These are phyloP conservation scores for Colletotrichum siamense DNA, from an alignment of 2,329 filamentous ascomycete species.

Conservation along the genomic window DNA sequence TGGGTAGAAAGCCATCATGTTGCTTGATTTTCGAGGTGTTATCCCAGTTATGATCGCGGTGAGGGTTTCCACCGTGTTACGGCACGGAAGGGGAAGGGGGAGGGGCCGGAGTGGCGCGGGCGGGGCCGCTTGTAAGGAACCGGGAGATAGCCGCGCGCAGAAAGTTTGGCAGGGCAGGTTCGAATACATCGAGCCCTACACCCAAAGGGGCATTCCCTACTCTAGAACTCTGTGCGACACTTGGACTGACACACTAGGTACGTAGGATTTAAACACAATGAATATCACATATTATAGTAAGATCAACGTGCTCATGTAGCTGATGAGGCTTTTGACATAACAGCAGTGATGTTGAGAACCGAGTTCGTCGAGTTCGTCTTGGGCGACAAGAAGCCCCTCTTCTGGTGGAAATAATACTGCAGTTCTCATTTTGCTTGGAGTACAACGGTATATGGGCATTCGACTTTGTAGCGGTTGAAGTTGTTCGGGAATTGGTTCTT, in stretches of 20 bases:
- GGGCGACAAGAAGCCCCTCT: no score
- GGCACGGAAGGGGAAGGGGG: not conserved
- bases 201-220: not conserved
- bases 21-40: not conserved
- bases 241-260: not conserved
- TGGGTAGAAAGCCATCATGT: rapidly evolving
- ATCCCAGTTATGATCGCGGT: not conserved
- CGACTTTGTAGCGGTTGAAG: not conserved
- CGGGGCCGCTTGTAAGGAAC: not conserved
- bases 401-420: not conserved
- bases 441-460: rapidly evolving
- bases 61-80: not conserved
- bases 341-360: not conserved
- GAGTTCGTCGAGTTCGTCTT: not conserved
- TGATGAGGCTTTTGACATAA: rapidly evolving
- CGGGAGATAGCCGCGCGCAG: not conserved
- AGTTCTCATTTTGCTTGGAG: not conserved
- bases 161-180: not conserved
- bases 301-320: not conserved
- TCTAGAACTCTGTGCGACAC: not conserved
- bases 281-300: not conserved
- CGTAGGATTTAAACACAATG: not conserved
- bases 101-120: not conserved
- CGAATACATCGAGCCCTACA: not conserved
- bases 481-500: not conserved